Evolutionary conservation across 202 grass and related monocot genomes (phyloP).

Genomic region (Digitaria exilis): DNA sequence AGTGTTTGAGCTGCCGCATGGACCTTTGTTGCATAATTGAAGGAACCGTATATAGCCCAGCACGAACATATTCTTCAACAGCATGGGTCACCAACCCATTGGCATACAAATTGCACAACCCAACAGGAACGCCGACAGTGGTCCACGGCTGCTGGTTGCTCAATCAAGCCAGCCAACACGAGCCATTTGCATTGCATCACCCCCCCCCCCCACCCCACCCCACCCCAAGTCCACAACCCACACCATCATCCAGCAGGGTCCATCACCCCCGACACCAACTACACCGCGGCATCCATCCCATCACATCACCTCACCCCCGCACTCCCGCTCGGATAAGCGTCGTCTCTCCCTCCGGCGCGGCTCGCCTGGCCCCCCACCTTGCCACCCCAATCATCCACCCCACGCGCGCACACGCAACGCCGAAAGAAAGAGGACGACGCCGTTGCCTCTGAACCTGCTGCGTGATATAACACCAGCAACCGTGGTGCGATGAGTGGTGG

Average conservation of each 20-base stretch:
- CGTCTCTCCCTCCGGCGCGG: slow-evolving; percentile 2
- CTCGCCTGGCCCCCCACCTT: neutral
- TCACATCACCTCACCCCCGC: neutral
- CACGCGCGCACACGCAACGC: neutral
- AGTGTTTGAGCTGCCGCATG: neutral
- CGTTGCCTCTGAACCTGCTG: neutral
- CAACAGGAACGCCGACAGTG: slow-evolving; percentile 27
- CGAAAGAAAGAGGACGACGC: neutral
- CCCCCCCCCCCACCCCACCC: too few relatives aligned
- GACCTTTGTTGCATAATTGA: neutral
- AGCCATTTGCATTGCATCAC: slow-evolving; percentile 12
- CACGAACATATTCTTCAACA: slow-evolving; percentile 15
- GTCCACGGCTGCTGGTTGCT: slow-evolving; percentile 5
- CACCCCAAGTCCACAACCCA: too few relatives aligned
- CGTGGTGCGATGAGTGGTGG: neutral
- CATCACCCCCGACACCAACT: slow-evolving; percentile 25
- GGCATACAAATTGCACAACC: slow-evolving; percentile 2
- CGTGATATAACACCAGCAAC: neutral
- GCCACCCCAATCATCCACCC: slow-evolving; percentile 21
- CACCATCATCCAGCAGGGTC: neutral
- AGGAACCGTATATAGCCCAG: neutral
- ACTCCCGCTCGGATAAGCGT: slow-evolving; percentile 17
- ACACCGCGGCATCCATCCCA: slow-evolving; percentile 20
- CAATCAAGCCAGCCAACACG: neutral
- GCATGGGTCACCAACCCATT: neutral